Evolutionary conservation across 129 eudicot genomes (phyloP), one percentile per base, ranked within the genome.

Genomic region (Chrysanthemum lavandulifolium): DNA sequence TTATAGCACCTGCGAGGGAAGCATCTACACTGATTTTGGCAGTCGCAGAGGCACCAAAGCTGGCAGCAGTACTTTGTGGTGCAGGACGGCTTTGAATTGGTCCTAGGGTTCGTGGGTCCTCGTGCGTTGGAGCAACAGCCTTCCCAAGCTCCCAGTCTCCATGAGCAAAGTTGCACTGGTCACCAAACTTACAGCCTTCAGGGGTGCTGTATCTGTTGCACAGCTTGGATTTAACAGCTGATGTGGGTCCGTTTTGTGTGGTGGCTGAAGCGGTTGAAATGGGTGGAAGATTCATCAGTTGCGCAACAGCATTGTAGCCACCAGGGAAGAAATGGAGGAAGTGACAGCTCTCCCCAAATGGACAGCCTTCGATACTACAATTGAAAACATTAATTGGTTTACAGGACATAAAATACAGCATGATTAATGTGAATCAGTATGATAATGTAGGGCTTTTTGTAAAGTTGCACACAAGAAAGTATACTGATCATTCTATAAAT

Each of bases 141-240:
- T 73, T 90, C 16, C 95, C 96, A 15, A 94, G 87, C 65, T 94
- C 97, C 86, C 90, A 85, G n/a, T 84, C 97, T 10, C 96, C 98
- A 43, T 93, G 97, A 59, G 98, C 95, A 68, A 87, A 93, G 76
- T 84, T 70, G 77, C 98, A 94, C 40, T 94, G 85, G 86, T 94
- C 97, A 6, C 93, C 89, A 29, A 83, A 94, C 69, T 85, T 94
- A 81, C 98, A 94, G 77, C 98, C 98, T 79, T 90, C 96, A 0
- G 89, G 82, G 5, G 91, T 80, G 85, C 74, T 84, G 86, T 45
- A 90, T 51, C 82, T 94, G 87, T 79, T 89, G 91, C 97, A 94
- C 65, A 94, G 13, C 29, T 84, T 88, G 55, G 92, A 82, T 81
- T 90, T 94, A 1, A 71, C 71, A 60, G 81, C 58, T 15, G 84